A percentile compares a stretch with the other conserved stretches of the same genome.
phyloP scores from a whole-genome alignment of 1,284 basidiomycete species.

The Bothia castanella region DNA sequence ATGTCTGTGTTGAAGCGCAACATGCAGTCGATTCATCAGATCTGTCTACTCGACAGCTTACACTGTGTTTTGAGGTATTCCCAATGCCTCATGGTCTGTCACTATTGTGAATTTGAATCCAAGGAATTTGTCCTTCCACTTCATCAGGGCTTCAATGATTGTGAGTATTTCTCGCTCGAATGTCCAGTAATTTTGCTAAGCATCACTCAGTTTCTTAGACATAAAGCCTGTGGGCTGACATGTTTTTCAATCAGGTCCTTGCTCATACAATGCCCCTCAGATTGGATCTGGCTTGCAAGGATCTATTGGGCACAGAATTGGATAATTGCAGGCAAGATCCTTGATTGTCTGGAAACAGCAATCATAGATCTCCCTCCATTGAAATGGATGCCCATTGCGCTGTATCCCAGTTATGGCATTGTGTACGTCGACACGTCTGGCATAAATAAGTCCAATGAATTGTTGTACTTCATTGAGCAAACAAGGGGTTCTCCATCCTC shows the following conservation, averaged over 20 bases:
- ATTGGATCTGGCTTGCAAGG: constrained; percentile 29
- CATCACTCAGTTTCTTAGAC: constrained; percentile 1
- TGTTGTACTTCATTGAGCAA: too few species aligned
- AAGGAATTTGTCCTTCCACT: background rate
- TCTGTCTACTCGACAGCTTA: background rate
- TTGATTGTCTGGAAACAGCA: background rate
- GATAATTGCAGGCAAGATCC: background rate
- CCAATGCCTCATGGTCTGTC: background rate
- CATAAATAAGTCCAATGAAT: too few species aligned
- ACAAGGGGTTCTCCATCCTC: background rate
- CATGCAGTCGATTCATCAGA: background rate
- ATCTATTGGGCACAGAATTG: background rate
- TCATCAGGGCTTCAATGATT: background rate
- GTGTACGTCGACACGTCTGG: too few species aligned
- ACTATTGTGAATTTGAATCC: background rate
- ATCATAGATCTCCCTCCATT: constrained; percentile 13
- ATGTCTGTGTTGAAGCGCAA: too few species aligned
- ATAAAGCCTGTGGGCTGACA: constrained; percentile 40
- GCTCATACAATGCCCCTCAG: constrained; percentile 40
- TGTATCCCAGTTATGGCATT: too few species aligned
- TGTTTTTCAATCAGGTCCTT: too few species aligned
- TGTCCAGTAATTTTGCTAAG: constrained; percentile 20
- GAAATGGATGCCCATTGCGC: constrained; percentile 28
- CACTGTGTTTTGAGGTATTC: background rate
- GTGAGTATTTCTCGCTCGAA: constrained; percentile 26